Percentiles rank a stretch among this genome's conserved stretches.
Conservation (phyloP, 768 basidiomycete species). For the Sporobolomyces phaffii region DNA sequence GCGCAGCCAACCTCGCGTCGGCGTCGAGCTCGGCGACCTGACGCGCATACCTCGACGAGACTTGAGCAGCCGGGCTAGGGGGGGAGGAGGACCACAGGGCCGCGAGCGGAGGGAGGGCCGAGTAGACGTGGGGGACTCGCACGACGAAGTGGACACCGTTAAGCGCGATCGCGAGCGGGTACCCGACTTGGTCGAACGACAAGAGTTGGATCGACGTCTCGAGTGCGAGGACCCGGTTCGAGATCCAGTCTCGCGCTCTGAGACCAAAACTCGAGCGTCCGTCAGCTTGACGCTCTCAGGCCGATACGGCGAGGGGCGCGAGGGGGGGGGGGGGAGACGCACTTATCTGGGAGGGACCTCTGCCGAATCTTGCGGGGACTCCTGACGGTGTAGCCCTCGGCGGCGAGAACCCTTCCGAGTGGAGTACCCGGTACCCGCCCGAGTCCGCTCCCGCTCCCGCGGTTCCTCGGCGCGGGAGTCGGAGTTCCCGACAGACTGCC, state of each 20-base stretch:
- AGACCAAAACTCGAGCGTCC: neutral
- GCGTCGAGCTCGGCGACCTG: constrained; percentile 16
- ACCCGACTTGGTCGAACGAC: constrained; percentile 33
- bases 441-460: neutral
- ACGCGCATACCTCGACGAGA: neutral
- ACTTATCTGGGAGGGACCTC: neutral
- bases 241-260: constrained; percentile 25
- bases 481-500: neutral
- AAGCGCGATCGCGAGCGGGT: constrained; percentile 24
- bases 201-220: constrained; percentile 27
- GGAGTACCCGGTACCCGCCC: constrained; percentile 6
- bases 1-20: constrained; percentile 28
- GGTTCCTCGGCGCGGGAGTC: neutral
- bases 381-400: neutral
- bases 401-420: constrained; percentile 2
- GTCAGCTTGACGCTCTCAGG: neutral
- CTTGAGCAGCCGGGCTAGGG: too few relatives aligned
- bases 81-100: neutral
- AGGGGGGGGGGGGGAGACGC: neutral
- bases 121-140: constrained; percentile 27
- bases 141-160: constrained; percentile 26
- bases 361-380: constrained; percentile 10
- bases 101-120: constrained; percentile 20
- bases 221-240: constrained; percentile 21
- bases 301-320: neutral